Evolutionary conservation across 352 stramenopile genomes (phyloP).

Genomic region (Phytopythium helicoides): DNA sequence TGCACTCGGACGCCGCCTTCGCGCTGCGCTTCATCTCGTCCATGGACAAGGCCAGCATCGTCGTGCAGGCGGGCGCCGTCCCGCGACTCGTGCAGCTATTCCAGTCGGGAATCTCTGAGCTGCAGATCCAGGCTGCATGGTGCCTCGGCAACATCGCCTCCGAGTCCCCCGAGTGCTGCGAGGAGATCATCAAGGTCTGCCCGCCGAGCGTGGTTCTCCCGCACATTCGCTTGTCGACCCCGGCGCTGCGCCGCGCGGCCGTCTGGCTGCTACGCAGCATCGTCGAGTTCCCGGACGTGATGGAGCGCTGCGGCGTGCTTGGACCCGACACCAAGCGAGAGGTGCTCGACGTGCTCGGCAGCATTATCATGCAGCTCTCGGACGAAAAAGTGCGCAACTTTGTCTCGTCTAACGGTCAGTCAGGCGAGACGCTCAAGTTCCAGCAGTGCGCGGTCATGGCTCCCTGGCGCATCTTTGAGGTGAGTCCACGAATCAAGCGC

Average conservation of each 20-base stretch:
- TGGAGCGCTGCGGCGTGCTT: constrained; percentile 51
- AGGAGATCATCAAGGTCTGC: constrained; percentile 70
- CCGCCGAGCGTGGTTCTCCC: constrained; percentile 67
- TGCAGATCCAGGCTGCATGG: constrained; percentile 87
- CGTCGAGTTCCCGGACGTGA: constrained; percentile 78
- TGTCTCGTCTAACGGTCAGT: constrained; percentile 42
- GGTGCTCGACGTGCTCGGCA: constrained; percentile 67
- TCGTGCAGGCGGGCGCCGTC: constrained; percentile 72
- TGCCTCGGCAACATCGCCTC: constrained; percentile 85
- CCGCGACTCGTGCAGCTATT: constrained; percentile 82
- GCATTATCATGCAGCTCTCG: constrained; percentile 78
- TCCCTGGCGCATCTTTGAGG: constrained; percentile 84
- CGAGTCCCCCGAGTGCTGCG: constrained; percentile 67
- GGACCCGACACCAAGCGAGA: constrained; percentile 57
- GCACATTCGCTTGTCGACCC: constrained; percentile 85
- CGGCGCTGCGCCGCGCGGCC: constrained; percentile 62
- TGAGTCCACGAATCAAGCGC: constrained; percentile 9
- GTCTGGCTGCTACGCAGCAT: constrained; percentile 85
- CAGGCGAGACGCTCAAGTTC: constrained; percentile 47
- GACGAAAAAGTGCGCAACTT: constrained; percentile 71
- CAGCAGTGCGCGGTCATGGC: constrained; percentile 59
- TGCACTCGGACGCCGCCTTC: constrained; percentile 86
- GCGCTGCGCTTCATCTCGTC: constrained; percentile 86
- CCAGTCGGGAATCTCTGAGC: constrained; percentile 82
- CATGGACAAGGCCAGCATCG: constrained; percentile 79